Evolutionary conservation across 2,329 filamentous ascomycete species (phyloP).

Genomic region (Pyrenochaeta sp.): DNA sequence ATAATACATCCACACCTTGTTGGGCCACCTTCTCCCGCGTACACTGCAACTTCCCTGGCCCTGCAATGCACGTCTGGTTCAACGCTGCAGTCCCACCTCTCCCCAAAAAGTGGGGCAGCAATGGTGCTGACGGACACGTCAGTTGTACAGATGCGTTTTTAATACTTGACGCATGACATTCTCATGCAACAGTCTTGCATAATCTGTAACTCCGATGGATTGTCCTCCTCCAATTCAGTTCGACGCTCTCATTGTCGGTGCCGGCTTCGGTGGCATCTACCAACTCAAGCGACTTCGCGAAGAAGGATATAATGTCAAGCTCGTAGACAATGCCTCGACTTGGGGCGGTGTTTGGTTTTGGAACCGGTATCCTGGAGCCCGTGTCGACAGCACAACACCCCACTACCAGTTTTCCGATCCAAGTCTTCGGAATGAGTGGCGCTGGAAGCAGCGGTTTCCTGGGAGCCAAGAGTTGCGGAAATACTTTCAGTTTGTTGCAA

Average conservation of each 20-base stretch:
- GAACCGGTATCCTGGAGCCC: constrained; percentile 41
- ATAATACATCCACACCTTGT: too few relatives aligned
- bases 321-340: constrained; percentile 27
- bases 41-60: too few relatives aligned
- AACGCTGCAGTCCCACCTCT: too few relatives aligned
- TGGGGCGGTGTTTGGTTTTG: constrained; percentile 39
- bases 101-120: too few relatives aligned
- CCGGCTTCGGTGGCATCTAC: constrained; percentile 41
- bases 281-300: constrained; percentile 35
- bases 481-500: constrained; percentile 30
- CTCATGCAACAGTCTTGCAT: too few relatives aligned
- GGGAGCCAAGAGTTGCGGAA: constrained; percentile 23
- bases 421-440: constrained; percentile 26
- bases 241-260: constrained; percentile 37
- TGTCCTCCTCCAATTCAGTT: constrained; percentile 6
- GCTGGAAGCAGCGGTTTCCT: constrained; percentile 30
- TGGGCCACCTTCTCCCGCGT: too few relatives aligned
- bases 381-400: constrained; percentile 31
- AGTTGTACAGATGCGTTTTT: too few relatives aligned
- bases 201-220: too few relatives aligned
- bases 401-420: constrained; percentile 34
- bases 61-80: too few relatives aligned
- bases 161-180: too few relatives aligned
- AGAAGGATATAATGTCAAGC: constrained; percentile 29
- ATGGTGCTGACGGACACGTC: too few relatives aligned